These are phyloP conservation scores for Camelina neglecta DNA, from an alignment of 345 rosid genomes.

Conservation along the genomic window DNA sequence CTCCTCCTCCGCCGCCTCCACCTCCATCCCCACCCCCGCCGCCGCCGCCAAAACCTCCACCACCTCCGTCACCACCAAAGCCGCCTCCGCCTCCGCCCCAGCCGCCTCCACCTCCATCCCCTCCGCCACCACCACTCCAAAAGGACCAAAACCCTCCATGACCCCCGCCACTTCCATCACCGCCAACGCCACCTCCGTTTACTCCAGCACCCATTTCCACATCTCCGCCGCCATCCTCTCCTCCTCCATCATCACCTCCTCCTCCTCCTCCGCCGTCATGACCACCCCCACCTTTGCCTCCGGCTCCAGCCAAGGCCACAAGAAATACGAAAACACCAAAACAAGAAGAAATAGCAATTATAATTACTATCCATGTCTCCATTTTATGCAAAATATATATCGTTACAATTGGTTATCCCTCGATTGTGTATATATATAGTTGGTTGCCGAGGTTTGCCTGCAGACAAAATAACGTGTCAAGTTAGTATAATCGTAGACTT, in stretches of 20 bases:
- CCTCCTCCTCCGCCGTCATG: constrained; percentile 4
- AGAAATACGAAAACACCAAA: constrained; percentile 2
- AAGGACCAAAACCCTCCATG: constrained; percentile 18
- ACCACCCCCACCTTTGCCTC: constrained; percentile 16
- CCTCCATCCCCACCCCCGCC: constrained; percentile 5
- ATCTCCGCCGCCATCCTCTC: constrained; percentile 1
- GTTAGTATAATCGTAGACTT: constrained; percentile 16
- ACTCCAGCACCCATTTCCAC: background rate
- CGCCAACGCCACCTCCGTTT: background rate
- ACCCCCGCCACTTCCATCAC: background rate
- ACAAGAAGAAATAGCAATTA: constrained; percentile 25
- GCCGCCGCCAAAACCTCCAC: background rate
- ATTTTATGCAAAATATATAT: constrained; percentile 12
- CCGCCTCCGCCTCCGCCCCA: background rate
- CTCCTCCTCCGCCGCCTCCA: background rate
- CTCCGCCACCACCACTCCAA: constrained; percentile 7
- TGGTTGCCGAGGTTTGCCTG: background rate
- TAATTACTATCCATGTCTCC: constrained; percentile 26
- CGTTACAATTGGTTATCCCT: background rate
- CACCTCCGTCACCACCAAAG: constrained; percentile 26
- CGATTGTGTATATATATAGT: constrained; percentile 9
- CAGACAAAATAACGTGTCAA: constrained; percentile 23
- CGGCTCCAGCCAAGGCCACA: constrained; percentile 10
- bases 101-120: background rate
- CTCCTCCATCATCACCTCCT: background rate